phyloP scores from a whole-genome alignment of 2,329 filamentous ascomycete genomes.

The Aspergillus sp. region DNA sequence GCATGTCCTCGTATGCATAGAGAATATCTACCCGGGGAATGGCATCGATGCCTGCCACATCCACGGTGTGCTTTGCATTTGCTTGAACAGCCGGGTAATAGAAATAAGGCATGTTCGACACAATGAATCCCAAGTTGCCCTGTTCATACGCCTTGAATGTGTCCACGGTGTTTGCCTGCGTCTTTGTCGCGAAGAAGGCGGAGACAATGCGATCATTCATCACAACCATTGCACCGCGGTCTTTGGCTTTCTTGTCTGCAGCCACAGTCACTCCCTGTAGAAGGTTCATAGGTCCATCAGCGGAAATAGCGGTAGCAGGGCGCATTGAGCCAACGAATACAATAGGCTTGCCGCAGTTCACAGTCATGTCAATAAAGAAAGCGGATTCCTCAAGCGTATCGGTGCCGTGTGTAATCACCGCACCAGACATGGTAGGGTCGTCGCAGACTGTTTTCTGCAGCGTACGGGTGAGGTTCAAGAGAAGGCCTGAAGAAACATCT shows the following conservation, averaged over 20 bases:
- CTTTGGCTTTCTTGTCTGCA: constrained; percentile 43
- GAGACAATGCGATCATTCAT: constrained; percentile 62
- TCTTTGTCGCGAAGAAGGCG: constrained; percentile 62
- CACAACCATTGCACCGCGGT: constrained; percentile 59
- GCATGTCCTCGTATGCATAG: constrained; percentile 29
- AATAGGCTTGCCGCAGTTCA: constrained; percentile 59
- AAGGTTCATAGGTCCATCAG: constrained; percentile 64
- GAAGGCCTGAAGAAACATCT: constrained; percentile 24
- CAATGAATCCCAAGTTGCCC: constrained; percentile 58
- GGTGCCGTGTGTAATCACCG: constrained; percentile 61
- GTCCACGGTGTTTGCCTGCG: constrained; percentile 62
- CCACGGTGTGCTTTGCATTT: constrained; percentile 37
- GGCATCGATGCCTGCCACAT: constrained; percentile 15
- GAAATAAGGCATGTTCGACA: constrained; percentile 60
- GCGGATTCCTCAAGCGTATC: constrained; percentile 65
- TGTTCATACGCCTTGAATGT: constrained; percentile 61
- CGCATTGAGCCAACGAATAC: constrained; percentile 64
- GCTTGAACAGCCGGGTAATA: constrained; percentile 56
- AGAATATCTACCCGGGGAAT: constrained; percentile 28
- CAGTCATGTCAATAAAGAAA: constrained; percentile 61
- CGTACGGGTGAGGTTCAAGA: constrained; percentile 22
- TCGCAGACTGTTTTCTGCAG: constrained; percentile 24
- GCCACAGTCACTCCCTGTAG: constrained; percentile 61
- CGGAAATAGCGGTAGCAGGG: constrained; percentile 61
- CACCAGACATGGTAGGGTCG: constrained; percentile 23